A percentile compares a stretch with the other conserved stretches of the same genome.
Evolutionary conservation across 202 grass and related monocot genomes (phyloP).

Genomic region (Setaria viridis): DNA sequence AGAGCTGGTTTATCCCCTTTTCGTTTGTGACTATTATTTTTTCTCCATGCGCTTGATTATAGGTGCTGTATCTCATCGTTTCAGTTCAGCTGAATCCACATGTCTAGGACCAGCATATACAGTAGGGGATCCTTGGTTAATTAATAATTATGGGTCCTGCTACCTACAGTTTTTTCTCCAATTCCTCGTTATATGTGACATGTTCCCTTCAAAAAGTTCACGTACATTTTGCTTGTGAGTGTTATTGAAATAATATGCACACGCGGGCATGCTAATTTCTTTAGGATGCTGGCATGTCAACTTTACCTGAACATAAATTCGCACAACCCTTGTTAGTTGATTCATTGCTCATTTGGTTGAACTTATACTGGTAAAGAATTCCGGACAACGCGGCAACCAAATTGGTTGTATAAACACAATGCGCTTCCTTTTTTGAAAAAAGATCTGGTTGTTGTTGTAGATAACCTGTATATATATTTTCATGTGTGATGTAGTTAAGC

Average conservation of each 20-base stretch:
- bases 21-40: not conserved
- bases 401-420: not conserved
- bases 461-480: slow-evolving; percentile 15
- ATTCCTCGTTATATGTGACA: not conserved
- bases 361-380: not conserved
- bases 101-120: slow-evolving; percentile 15
- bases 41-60: not conserved
- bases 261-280: not conserved
- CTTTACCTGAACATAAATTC: not conserved
- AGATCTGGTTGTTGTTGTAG: not conserved
- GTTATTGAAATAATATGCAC: not conserved
- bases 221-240: not conserved
- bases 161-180: not conserved
- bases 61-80: not conserved
- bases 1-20: not conserved
- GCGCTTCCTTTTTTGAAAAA: not conserved
- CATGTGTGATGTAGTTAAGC: not conserved
- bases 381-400: not conserved
- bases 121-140: not conserved
- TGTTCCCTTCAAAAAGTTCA: slow-evolving; percentile 1
- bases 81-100: slow-evolving; percentile 29
- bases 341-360: slow-evolving; percentile 6
- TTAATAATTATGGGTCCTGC: not conserved
- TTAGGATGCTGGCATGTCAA: not conserved
- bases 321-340: not conserved